Base-by-base conservation (phyloP, 257 asterid genomes). In the Sherardia arvensis region DNA sequence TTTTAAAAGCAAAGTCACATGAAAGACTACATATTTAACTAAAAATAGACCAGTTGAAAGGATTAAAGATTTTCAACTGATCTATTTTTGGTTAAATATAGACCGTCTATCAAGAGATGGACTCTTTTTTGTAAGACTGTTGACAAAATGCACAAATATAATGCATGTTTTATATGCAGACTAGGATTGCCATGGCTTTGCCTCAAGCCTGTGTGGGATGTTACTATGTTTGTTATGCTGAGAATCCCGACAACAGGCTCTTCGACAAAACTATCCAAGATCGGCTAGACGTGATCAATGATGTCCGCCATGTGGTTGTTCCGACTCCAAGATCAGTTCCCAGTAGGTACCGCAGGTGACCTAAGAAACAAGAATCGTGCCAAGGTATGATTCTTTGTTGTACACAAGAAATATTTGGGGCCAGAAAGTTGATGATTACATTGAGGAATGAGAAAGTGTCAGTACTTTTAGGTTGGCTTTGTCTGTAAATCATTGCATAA, bases 111-210 rank as follows among this genome's bases (percentile, higher is more conserved):
- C n/a, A n/a, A n/a, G n/a, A n/a, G n/a, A n/a, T n/a, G n/a, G n/a
- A n/a, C n/a, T n/a, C n/a, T n/a, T n/a, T n/a, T n/a, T n/a, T n/a
- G n/a, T n/a, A n/a, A n/a, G n/a, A n/a, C n/a, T n/a, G n/a, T n/a
- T n/a, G 27, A 40, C 63, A 59, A 58, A 2, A 15, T 9, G 15
- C 51, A 68, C 26, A 79, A 76, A 66, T 71, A 64, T 61, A 21
- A 26, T 78, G 8, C 8, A 65, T 53, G 23, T 58, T 60, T 43
- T 8, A 66, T 72, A 17, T 65, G 62, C 90, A 93, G 97, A 93
- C 97, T 38, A 83, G 97, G 85, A 93, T 93, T 67, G 97, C 97
- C 7, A 93, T 93, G 99, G 97, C 96, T 47, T 36, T 93, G 76
- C 99, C 97, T 43, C 99, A 93, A 6, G 96, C 97, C 8, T 87